Evolutionary conservation across 306 rosid species (phyloP).

Genomic region (Castanopsis chinensis): DNA sequence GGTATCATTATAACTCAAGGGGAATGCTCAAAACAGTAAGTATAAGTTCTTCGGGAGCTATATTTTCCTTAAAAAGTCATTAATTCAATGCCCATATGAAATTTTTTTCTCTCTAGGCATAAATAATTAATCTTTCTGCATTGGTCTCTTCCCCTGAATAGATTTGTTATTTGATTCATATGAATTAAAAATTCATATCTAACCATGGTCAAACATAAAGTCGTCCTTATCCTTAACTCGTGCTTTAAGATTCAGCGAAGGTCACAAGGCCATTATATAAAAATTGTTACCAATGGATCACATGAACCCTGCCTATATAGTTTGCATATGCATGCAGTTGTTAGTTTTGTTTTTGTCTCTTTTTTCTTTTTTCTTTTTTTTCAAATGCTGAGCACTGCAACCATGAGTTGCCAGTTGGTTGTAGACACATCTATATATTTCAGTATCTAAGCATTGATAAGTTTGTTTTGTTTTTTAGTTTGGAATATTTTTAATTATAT

Average conservation of each 20-base stretch:
- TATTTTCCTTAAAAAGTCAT: background rate
- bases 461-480: too few species aligned
- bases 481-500: too few species aligned
- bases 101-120: background rate
- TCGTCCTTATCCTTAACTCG: background rate
- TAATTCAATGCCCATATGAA: background rate
- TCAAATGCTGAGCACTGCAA: background rate
- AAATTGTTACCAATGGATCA: background rate
- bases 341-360: background rate
- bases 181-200: background rate
- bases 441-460: too few species aligned
- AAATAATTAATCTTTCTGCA: slow-evolving; percentile 7
- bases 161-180: background rate
- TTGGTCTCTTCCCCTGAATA: slow-evolving; percentile 1
- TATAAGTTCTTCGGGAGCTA: background rate
- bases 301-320: background rate
- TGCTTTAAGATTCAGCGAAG: background rate
- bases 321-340: background rate
- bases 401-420: background rate
- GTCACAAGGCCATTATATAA: background rate
- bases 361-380: background rate
- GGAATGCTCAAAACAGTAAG: slow-evolving; percentile 82
- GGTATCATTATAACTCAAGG: slow-evolving; percentile 81
- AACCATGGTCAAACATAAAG: background rate
- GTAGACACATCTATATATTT: background rate